Conservation (phyloP, 2,329 filamentous ascomycete species). For the Fusarium lateritium region DNA sequence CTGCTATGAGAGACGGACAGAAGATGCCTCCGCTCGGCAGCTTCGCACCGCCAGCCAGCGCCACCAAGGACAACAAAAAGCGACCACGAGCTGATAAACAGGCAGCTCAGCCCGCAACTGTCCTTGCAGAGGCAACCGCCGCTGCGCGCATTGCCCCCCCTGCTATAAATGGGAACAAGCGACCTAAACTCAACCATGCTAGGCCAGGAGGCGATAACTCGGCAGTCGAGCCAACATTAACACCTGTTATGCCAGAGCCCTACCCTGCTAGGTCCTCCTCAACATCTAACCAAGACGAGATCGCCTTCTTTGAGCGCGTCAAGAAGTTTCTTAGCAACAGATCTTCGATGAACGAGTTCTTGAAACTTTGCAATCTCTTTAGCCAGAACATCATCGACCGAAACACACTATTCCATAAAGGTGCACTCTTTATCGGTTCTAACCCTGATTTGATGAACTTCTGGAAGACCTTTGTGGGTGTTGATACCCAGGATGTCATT, state of each 20-base stretch:
- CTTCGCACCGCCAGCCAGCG: conserved; percentile 86
- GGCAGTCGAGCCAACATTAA: conserved; percentile 86
- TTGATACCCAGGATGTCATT: conserved; percentile 81
- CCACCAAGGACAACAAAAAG: conserved; percentile 92
- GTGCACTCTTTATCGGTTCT: conserved; percentile 86
- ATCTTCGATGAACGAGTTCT: conserved; percentile 92
- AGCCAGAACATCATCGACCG: conserved; percentile 93
- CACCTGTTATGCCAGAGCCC: conserved; percentile 89
- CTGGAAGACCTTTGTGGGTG: conserved; percentile 88
- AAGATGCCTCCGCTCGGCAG: conserved; percentile 95
- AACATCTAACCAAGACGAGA: conserved; percentile 85
- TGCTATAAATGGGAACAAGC: conserved; percentile 66
- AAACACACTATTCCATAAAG: conserved; percentile 85
- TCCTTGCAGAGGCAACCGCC: conserved; percentile 60
- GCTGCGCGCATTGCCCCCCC: conserved; percentile 53
- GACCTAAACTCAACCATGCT: conserved; percentile 81
- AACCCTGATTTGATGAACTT: conserved; percentile 91
- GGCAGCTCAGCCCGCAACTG: conserved; percentile 62
- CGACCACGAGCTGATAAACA: conserved; percentile 76
- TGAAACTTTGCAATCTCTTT: conserved; percentile 97
- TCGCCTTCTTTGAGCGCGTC: conserved; percentile 94
- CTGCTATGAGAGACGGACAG: conserved; percentile 71
- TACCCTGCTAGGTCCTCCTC: conserved; percentile 81
- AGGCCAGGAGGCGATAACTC: conserved; percentile 71
- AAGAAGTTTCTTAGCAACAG: conserved; percentile 98